These are phyloP conservation scores for Lipomyces yamanashiensis DNA, from an alignment of 805 yeast species.

Conservation along the genomic window DNA sequence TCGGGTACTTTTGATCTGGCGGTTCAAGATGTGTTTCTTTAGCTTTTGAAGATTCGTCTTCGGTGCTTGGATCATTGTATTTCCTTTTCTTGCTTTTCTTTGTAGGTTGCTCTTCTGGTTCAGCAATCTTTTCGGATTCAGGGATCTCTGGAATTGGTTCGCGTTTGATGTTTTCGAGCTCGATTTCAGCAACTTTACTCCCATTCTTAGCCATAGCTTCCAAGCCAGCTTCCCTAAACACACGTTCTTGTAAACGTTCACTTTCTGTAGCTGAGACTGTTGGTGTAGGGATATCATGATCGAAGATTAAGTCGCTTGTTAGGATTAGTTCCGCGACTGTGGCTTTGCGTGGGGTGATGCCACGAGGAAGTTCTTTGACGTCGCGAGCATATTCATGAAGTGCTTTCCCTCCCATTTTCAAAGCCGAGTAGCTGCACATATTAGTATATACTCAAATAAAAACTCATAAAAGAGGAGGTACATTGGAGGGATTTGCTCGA, in stretches of 20 bases:
- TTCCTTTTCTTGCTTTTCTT: neutral
- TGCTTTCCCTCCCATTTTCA: slow-evolving; percentile 93
- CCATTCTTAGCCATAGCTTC: slow-evolving; percentile 19
- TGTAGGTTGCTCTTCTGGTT: neutral
- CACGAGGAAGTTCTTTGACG: slow-evolving; percentile 79
- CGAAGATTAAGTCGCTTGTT: slow-evolving; percentile 54
- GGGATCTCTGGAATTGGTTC: slow-evolving; percentile 18
- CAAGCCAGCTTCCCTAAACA: slow-evolving; percentile 46
- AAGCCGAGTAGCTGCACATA: slow-evolving; percentile 61
- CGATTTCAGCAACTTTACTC: slow-evolving; percentile 18
- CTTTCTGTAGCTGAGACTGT: slow-evolving; percentile 43
- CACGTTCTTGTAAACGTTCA: slow-evolving; percentile 49
- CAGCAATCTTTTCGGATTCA: neutral
- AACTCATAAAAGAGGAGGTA: slow-evolving; percentile 40
- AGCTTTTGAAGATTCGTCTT: neutral
- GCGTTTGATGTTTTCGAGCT: slow-evolving; percentile 9
- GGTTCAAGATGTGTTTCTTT: slow-evolving; percentile 3
- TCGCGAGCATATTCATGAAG: slow-evolving; percentile 92
- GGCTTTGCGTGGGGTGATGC: slow-evolving; percentile 79
- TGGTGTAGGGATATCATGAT: slow-evolving; percentile 59
- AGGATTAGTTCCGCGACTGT: slow-evolving; percentile 61
- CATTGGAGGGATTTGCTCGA: slow-evolving; percentile 92
- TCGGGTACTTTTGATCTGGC: slow-evolving; percentile 23
- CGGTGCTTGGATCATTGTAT: slow-evolving; percentile 5
- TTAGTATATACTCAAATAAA: neutral